Percentiles rank a stretch among this genome's conserved stretches.
Evolutionary conservation across 2,329 filamentous ascomycete species (phyloP).

Genomic region (Phoma sp.): DNA sequence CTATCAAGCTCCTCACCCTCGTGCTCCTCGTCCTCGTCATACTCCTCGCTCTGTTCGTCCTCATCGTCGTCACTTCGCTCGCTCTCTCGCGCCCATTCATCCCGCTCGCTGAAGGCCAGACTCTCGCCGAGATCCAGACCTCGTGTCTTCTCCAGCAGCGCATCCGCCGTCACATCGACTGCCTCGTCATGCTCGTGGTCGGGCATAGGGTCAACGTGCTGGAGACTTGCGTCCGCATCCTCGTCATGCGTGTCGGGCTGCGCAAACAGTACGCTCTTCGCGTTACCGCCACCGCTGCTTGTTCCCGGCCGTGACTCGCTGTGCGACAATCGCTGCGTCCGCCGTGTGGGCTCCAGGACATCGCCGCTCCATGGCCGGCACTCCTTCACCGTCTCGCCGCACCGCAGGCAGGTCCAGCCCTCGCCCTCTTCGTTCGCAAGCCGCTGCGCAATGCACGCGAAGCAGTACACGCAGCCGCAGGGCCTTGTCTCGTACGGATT

Average conservation of each 20-base stretch:
- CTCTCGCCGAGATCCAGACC: constrained; percentile 37
- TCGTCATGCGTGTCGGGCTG: constrained; percentile 1
- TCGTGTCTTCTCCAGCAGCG: constrained; percentile 16
- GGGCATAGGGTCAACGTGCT: constrained; percentile 29
- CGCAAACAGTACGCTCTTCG: constrained; percentile 29
- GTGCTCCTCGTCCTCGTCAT: constrained; percentile 47
- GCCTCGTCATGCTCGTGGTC: constrained; percentile 6
- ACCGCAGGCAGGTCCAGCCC: constrained; percentile 89
- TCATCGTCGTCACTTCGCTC: constrained; percentile 22
- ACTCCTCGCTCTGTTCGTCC: constrained; percentile 43
- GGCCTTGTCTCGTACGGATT: constrained; percentile 93
- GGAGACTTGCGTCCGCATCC: constrained; percentile 8
- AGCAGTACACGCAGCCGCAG: constrained; percentile 94
- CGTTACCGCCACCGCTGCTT: background rate
- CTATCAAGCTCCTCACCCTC: constrained; percentile 40
- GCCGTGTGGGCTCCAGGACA: constrained; percentile 65
- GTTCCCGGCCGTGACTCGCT: background rate
- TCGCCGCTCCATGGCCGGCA: constrained; percentile 93
- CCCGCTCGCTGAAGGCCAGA: constrained; percentile 39
- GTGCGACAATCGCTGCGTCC: too few species aligned
- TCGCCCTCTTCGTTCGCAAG: constrained; percentile 93
- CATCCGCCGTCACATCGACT: constrained; percentile 1
- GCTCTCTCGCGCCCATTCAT: constrained; percentile 47
- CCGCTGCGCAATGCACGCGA: constrained; percentile 88
- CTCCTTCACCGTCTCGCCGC: constrained; percentile 80